phyloP scores from a whole-genome alignment of 2,329 filamentous ascomycete species.

The Purpureocillium takamizusanense region DNA sequence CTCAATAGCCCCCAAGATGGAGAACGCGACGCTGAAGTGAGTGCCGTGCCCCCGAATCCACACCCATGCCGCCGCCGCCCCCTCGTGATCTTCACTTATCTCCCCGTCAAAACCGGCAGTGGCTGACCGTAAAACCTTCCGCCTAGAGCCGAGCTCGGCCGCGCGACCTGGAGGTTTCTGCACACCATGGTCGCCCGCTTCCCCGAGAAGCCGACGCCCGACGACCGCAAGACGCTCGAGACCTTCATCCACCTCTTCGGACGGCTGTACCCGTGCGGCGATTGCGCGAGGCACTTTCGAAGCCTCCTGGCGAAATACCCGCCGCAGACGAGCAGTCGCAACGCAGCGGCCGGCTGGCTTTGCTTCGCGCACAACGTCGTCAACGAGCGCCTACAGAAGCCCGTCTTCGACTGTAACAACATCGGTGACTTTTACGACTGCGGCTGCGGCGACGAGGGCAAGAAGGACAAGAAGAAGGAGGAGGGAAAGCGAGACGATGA shows the following conservation, averaged over 20 bases:
- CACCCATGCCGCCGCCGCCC: no score
- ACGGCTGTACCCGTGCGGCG: conserved; percentile 61
- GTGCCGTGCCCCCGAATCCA: conserved; percentile 10
- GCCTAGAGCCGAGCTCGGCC: conserved; percentile 52
- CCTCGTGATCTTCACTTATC: not conserved
- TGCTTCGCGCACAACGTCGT: conserved; percentile 62
- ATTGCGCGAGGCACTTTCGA: conserved; percentile 61
- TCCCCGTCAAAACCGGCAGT: not conserved
- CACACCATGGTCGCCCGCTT: conserved; percentile 65
- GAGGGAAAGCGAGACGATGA: conserved; percentile 2
- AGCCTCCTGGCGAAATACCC: conserved; percentile 52
- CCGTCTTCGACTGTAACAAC: conserved; percentile 54
- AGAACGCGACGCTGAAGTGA: conserved; percentile 73
- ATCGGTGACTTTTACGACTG: conserved; percentile 67
- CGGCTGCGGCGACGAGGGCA: conserved; percentile 57
- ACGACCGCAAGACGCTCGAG: conserved; percentile 54
- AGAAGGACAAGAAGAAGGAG: conserved; percentile 17
- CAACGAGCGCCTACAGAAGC: conserved; percentile 54
- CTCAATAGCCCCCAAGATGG: conserved; percentile 71
- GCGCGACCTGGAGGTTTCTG: conserved; percentile 60
- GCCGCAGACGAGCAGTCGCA: conserved; percentile 55
- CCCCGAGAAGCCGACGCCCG: conserved; percentile 53
- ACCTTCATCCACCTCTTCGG: conserved; percentile 59
- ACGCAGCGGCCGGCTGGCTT: conserved; percentile 57
- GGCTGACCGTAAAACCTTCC: conserved; percentile 5